Conservation (phyloP, 139 green algal species). For the Closterium sp. region DNA sequence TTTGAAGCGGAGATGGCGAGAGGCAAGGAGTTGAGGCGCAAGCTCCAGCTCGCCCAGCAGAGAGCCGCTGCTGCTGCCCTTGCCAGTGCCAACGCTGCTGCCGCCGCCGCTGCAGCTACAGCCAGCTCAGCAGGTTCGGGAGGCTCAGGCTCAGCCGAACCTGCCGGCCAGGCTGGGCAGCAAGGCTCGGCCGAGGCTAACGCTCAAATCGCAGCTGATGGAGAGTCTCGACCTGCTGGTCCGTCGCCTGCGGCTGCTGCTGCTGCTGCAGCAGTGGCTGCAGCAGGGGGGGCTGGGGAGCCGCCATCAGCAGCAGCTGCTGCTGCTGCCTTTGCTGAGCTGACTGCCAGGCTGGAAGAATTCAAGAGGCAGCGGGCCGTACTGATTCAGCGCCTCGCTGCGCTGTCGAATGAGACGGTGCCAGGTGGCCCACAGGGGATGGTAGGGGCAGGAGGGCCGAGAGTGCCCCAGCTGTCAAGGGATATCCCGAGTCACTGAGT, state of each 20-base stretch:
- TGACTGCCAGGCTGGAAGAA: not conserved
- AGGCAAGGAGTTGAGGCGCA: slow-evolving; percentile 4
- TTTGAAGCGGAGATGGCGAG: slow-evolving; percentile 2
- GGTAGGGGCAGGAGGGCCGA: not conserved
- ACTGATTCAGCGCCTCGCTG: not conserved
- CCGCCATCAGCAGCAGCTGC: not conserved
- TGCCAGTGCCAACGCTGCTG: not conserved
- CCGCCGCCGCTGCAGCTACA: not conserved
- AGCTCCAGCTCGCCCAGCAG: not conserved
- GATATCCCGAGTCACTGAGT: not conserved
- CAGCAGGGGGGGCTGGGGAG: not conserved
- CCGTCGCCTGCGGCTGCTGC: not conserved
- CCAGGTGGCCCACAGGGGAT: not conserved
- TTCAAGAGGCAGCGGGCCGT: slow-evolving; percentile 2
- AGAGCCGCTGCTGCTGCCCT: not conserved
- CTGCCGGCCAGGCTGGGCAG: not conserved
- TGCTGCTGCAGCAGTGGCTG: not conserved
- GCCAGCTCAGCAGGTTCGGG: not conserved
- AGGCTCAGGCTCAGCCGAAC: not conserved
- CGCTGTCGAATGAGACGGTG: not conserved
- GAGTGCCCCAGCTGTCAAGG: not conserved
- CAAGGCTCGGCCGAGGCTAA: not conserved
- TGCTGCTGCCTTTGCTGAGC: not conserved
- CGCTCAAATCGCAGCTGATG: not conserved
- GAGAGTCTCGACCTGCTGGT: not conserved